Conservation (phyloP, 1,284 basidiomycete genomes). For the Phlebopus sp. region DNA sequence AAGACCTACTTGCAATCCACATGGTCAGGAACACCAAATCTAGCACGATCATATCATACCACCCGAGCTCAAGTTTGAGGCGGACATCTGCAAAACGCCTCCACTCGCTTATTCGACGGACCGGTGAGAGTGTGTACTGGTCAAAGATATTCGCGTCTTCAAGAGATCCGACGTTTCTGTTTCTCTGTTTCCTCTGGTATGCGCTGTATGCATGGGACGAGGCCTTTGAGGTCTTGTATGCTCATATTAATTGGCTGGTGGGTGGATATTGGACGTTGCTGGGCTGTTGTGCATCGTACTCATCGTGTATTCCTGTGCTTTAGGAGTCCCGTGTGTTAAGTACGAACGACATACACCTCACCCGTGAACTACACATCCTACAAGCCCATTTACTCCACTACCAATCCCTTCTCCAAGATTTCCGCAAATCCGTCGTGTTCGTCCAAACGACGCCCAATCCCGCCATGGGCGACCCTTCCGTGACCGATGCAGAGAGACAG, state of each 20-base stretch:
- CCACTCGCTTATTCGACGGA: constrained; percentile 26
- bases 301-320: background rate
- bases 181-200: constrained; percentile 48
- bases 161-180: constrained; percentile 45
- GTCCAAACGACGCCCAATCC: constrained; percentile 45
- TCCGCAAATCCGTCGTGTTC: constrained; percentile 47
- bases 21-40: constrained; percentile 27
- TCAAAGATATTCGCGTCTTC: constrained; percentile 42
- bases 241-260: constrained; percentile 42
- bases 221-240: constrained; percentile 43
- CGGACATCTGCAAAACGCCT: constrained; percentile 26
- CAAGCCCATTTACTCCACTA: constrained; percentile 56
- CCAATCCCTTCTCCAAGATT: constrained; percentile 47
- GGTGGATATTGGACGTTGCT: constrained; percentile 3
- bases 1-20: constrained; percentile 31
- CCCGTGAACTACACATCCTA: constrained; percentile 49
- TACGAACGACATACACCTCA: constrained; percentile 38
- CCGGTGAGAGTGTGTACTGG: constrained; percentile 44
- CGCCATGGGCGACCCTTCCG: constrained; percentile 28
- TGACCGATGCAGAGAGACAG: constrained; percentile 16
- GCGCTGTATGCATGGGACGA: constrained; percentile 52
- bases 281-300: background rate
- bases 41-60: constrained; percentile 36
- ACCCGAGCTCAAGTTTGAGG: constrained; percentile 21
- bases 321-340: constrained; percentile 45